Evolutionary conservation across 2,329 filamentous ascomycete genomes (phyloP).

Genomic region (Aspergillus sp.): DNA sequence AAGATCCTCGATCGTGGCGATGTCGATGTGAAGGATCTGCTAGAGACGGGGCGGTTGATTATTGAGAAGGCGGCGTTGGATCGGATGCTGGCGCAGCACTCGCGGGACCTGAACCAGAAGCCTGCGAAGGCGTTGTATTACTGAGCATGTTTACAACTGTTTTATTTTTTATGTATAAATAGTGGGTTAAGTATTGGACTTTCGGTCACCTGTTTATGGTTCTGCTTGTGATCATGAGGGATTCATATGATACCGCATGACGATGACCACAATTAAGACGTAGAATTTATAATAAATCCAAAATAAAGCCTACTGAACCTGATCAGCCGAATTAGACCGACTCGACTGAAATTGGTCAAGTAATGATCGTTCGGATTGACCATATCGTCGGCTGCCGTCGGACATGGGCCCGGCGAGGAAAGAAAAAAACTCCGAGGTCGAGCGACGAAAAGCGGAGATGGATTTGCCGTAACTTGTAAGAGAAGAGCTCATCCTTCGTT

Average conservation of each 20-base stretch:
- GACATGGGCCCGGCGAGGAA: slow-evolving; percentile 14
- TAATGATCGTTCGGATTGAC: background rate
- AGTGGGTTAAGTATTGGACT: background rate
- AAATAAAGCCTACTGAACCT: too few species aligned
- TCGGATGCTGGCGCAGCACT: slow-evolving; percentile 68
- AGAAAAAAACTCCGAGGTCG: slow-evolving; percentile 32
- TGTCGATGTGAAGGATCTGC: slow-evolving; percentile 91
- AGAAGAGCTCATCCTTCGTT: slow-evolving; percentile 21
- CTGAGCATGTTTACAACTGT: slow-evolving; percentile 7
- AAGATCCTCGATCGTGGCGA: slow-evolving; percentile 68
- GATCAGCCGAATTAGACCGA: background rate
- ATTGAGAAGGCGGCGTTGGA: slow-evolving; percentile 80
- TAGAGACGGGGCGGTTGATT: slow-evolving; percentile 80
- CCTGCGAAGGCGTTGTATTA: slow-evolving; percentile 34
- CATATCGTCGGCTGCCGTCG: slow-evolving; percentile 4
- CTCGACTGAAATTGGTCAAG: too few species aligned
- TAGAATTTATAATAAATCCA: too few species aligned
- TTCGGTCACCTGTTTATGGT: slow-evolving; percentile 8
- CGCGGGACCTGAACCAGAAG: slow-evolving; percentile 36
- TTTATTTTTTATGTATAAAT: too few species aligned
- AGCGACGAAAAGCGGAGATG: slow-evolving; percentile 22
- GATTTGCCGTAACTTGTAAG: slow-evolving; percentile 10
- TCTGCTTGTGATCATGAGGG: too few species aligned
- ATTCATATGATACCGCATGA: too few species aligned
- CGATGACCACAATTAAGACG: too few species aligned